Conservation (phyloP, 495 filamentous ascomycete genomes). For the Penicillium samsonianum region DNA sequence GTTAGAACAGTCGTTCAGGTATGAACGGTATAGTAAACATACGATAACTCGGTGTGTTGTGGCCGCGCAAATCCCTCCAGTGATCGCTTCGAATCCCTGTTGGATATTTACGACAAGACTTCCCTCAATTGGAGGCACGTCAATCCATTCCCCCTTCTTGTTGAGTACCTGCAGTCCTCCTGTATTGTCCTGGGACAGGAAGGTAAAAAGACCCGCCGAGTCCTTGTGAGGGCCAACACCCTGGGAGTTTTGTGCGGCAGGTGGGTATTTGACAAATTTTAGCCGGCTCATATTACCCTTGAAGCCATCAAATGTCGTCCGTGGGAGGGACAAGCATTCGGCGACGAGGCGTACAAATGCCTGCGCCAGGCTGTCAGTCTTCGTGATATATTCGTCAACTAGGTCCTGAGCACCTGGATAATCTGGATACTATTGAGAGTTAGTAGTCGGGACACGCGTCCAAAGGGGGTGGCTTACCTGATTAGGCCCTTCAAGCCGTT, state of each 20-base stretch:
- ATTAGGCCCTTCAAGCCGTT: slow-evolving; percentile 44
- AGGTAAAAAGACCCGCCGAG: slow-evolving; percentile 63
- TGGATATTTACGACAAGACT: slow-evolving; percentile 64
- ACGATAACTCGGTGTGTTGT: slow-evolving; percentile 81
- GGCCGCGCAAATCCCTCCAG: slow-evolving; percentile 77
- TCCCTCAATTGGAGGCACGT: slow-evolving; percentile 48
- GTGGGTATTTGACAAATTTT: slow-evolving; percentile 91
- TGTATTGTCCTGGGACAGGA: slow-evolving; percentile 55
- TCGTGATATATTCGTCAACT: slow-evolving; percentile 77
- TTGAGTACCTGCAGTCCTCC: slow-evolving; percentile 54
- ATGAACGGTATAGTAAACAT: slow-evolving; percentile 5
- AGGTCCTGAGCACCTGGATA: slow-evolving; percentile 65
- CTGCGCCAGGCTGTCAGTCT: slow-evolving; percentile 68
- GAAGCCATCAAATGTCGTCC: slow-evolving; percentile 76
- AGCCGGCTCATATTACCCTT: slow-evolving; percentile 87
- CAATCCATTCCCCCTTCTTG: slow-evolving; percentile 51
- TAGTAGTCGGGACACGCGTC: neutral
- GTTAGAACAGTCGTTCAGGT: neutral
- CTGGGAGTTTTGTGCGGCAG: slow-evolving; percentile 59
- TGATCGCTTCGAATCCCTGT: slow-evolving; percentile 89
- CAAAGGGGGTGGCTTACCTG: slow-evolving; percentile 26
- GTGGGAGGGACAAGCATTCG: slow-evolving; percentile 74
- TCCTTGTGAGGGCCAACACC: slow-evolving; percentile 95
- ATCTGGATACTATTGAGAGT: slow-evolving; percentile 47
- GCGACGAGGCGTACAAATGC: slow-evolving; percentile 79